Evolutionary conservation across 345 rosid species (phyloP).

Genomic region (Xanthoceras sorbifolium): DNA sequence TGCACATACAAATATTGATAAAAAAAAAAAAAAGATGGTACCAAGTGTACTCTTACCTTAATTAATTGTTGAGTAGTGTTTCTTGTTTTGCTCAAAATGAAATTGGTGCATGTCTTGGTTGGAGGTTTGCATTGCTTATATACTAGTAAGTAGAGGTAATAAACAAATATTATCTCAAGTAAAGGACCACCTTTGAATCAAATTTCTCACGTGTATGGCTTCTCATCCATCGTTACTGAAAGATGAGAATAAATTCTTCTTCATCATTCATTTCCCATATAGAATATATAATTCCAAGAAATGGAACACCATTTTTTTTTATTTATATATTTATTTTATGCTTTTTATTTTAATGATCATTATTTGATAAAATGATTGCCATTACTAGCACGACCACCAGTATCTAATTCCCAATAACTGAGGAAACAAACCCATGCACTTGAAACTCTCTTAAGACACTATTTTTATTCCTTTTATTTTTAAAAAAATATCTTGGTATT

Average conservation of each 20-base stretch:
- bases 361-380: not conserved
- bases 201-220: constrained; percentile 29
- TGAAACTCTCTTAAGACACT: constrained; percentile 12
- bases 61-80: not conserved
- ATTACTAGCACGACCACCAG: constrained; percentile 20
- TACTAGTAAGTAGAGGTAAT: constrained; percentile 17
- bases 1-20: no score
- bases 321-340: constrained; percentile 17
- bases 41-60: not conserved
- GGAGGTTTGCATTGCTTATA: constrained; percentile 23
- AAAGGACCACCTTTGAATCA: constrained; percentile 32
- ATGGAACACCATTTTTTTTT: not conserved
- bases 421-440: constrained; percentile 26
- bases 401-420: constrained; percentile 36
- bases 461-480: no score
- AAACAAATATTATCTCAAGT: constrained; percentile 7
- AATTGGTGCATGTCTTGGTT: constrained; percentile 12
- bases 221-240: constrained; percentile 42
- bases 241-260: constrained; percentile 40
- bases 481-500: not conserved
- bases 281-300: not conserved
- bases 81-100: not conserved
- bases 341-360: not conserved
- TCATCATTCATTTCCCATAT: constrained; percentile 20
- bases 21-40: no score